phyloP scores from a whole-genome alignment of 352 stramenopile genomes.

The Globisporangium acanthophoron region DNA sequence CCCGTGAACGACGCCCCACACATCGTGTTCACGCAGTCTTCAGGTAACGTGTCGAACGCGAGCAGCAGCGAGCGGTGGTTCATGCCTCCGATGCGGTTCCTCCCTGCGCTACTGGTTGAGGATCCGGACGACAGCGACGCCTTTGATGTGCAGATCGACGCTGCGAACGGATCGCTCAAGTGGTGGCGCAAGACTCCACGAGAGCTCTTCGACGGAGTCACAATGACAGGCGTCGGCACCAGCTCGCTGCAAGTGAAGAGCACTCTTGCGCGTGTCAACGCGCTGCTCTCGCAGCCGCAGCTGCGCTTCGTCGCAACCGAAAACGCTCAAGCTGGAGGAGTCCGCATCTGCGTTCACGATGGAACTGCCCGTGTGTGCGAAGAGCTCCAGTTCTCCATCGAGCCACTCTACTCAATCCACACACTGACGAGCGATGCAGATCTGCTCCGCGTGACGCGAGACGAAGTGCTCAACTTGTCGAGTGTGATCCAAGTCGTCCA shows the following conservation, averaged over 20 bases:
- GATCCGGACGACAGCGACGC: slow-evolving; percentile 31
- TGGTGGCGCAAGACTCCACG: slow-evolving; percentile 10
- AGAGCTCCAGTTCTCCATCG: slow-evolving; percentile 18
- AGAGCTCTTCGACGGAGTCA: slow-evolving; percentile 27
- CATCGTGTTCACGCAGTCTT: not conserved
- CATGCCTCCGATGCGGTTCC: slow-evolving; percentile 17
- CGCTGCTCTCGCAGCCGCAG: slow-evolving; percentile 19
- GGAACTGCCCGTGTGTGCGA: slow-evolving; percentile 15
- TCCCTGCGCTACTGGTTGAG: slow-evolving; percentile 25
- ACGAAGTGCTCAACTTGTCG: slow-evolving; percentile 16
- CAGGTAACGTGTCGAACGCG: too few species aligned
- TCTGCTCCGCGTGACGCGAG: slow-evolving; percentile 5
- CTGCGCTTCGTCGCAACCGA: slow-evolving; percentile 19
- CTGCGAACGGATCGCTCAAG: slow-evolving; percentile 20
- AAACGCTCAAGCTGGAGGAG: not conserved
- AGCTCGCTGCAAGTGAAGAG: slow-evolving; percentile 17
- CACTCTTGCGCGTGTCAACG: slow-evolving; percentile 23
- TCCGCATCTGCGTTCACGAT: slow-evolving; percentile 24
- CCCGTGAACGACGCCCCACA: slow-evolving; percentile 21
- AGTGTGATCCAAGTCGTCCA: slow-evolving; percentile 12
- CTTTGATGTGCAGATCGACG: slow-evolving; percentile 24
- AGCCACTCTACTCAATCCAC: slow-evolving; percentile 8
- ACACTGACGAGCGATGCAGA: not conserved
- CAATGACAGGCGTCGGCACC: slow-evolving; percentile 2
- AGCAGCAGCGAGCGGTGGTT: slow-evolving; percentile 18